Evolutionary conservation across 306 rosid species (phyloP).

Genomic region (Benincasa hispida): DNA sequence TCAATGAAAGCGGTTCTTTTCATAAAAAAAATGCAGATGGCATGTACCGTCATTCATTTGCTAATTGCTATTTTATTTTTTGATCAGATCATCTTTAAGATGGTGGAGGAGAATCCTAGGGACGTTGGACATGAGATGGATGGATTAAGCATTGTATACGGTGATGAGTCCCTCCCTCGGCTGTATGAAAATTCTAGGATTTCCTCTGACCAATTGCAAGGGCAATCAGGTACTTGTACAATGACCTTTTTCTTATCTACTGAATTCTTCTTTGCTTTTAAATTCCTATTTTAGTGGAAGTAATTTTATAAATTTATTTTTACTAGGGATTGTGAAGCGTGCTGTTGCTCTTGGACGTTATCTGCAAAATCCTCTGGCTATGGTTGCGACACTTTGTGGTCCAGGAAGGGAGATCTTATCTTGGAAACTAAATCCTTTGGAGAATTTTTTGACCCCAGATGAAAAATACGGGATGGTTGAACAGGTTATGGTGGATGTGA

Average conservation of each 20-base stretch:
- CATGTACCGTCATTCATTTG: conserved; percentile 5
- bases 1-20: too few species aligned
- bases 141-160: conserved; percentile 88
- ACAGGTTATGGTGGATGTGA: conserved; percentile 89
- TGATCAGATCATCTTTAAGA: conserved; percentile 76
- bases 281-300: background rate
- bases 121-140: conserved; percentile 99
- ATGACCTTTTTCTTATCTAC: background rate
- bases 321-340: conserved; percentile 82
- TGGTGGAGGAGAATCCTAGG: conserved; percentile 99
- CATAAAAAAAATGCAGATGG: background rate
- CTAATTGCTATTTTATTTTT: conserved; percentile 15
- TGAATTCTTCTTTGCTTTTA: background rate
- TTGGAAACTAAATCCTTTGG: conserved; percentile 72
- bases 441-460: conserved; percentile 75
- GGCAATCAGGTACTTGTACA: conserved; percentile 51
- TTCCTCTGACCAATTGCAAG: conserved; percentile 89
- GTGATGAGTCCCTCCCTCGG: conserved; percentile 89
- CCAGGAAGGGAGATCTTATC: conserved; percentile 83
- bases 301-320: conserved; percentile 12
- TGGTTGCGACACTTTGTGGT: conserved; percentile 90
- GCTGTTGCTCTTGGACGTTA: conserved; percentile 94
- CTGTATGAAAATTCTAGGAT: conserved; percentile 85
- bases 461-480: conserved; percentile 81
- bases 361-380: conserved; percentile 96